Base-by-base conservation (phyloP, 305 asterid species). In the Striga hermonthica region DNA sequence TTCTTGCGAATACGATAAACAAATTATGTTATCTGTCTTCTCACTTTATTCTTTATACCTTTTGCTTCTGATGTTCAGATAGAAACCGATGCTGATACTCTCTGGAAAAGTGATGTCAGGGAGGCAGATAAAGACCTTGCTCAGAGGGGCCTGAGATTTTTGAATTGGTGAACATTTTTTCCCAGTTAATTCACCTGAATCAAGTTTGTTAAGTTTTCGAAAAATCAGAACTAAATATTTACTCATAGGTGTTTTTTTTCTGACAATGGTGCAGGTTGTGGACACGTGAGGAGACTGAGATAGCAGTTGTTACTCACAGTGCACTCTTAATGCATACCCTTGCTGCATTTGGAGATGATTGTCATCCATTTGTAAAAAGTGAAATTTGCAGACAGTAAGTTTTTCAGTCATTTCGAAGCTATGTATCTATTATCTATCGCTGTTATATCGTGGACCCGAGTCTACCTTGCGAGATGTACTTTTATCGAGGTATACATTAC, bases 261-360 rank as follows among this genome's bases (percentile, higher is more conserved):
- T 7, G 69, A 57, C 47, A 1, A 1, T 70, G 57, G 3, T 72
- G 75, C 31, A 87, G 96, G 97, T 70, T 90, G 76, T 86, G 84
- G 89, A 86, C 87, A 11, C 78, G 92, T 60, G 76, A 86, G 71
- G 97, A 90, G 84, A 84, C 85, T 37, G 96, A 90, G 77, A 90
- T 90, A 75, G 96, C 87, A 57, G 82, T 90, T 65, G 89, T 90
- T 62, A 87, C 95, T 35, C 97, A 90, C 44, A 83, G 89, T 68
- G 96, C 85, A 63, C 84, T 87, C 74, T 74, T 90, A 74, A 63
- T 79, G 60, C 92, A 88, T 49, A 81, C 89, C 10, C 83, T 90
- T 5, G 48, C 79, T 54, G 72, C 78, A 68, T 87, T 74, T 76
- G 97, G 96, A 70, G 49, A 70, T 72, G 94, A 87, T 66, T 84